These are phyloP conservation scores for Begonia loranthoides DNA, from an alignment of 306 rosid species.

Conservation along the genomic window DNA sequence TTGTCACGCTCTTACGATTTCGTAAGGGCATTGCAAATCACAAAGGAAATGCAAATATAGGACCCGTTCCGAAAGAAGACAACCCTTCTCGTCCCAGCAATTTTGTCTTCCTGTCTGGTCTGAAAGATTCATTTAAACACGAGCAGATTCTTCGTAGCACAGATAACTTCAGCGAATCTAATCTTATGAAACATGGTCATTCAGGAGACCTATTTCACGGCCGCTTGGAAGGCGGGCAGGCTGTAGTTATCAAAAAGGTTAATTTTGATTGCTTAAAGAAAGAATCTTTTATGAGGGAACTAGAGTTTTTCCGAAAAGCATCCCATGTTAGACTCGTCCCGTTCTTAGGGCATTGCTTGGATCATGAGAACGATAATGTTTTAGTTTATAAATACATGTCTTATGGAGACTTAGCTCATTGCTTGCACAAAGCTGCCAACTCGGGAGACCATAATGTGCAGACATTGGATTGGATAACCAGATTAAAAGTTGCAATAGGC, in stretches of 20 bases:
- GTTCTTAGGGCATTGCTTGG: slow-evolving; percentile 70
- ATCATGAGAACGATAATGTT: slow-evolving; percentile 61
- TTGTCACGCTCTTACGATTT: slow-evolving; percentile 34
- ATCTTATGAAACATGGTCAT: slow-evolving; percentile 71
- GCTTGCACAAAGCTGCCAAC: slow-evolving; percentile 41
- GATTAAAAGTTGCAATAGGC: slow-evolving; percentile 84
- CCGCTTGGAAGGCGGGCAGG: slow-evolving; percentile 34
- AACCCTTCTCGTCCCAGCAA: slow-evolving; percentile 37
- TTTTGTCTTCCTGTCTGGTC: slow-evolving; percentile 17
- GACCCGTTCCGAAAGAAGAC: slow-evolving; percentile 30
- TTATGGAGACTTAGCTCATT: slow-evolving; percentile 65
- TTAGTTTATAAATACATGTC: slow-evolving; percentile 78
- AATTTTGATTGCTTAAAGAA: slow-evolving; percentile 32
- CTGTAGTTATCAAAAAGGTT: slow-evolving; percentile 64
- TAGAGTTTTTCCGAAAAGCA: slow-evolving; percentile 52
- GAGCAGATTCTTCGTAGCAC: slow-evolving; percentile 52
- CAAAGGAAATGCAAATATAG: slow-evolving; percentile 35
- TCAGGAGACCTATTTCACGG: slow-evolving; percentile 79
- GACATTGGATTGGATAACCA: slow-evolving; percentile 91
- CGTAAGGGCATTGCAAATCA: slow-evolving; percentile 20
- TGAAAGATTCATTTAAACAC: slow-evolving; percentile 56
- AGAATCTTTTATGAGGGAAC: slow-evolving; percentile 44
- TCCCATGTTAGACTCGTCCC: slow-evolving; percentile 77
- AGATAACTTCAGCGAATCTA: slow-evolving; percentile 47
- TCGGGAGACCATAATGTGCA: slow-evolving; percentile 27